Base-by-base conservation (phyloP, 2,329 filamentous ascomycete species). In the Penicillium hesseltinei region DNA sequence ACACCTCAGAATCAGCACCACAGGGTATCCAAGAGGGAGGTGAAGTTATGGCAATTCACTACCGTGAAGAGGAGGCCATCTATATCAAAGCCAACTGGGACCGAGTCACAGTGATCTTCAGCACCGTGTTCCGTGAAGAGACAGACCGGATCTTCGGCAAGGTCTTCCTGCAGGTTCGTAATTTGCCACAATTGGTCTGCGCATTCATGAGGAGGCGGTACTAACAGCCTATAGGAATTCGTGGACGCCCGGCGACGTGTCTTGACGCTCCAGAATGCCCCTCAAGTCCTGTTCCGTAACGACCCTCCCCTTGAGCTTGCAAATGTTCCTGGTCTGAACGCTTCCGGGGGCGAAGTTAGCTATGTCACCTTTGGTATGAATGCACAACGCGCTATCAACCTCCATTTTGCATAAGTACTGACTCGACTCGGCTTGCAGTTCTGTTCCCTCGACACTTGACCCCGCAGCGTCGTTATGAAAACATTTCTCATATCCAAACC, bases 401-500 rank as follows among this genome's bases (percentile, higher is more conserved):
- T 45, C 53, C 27, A 53, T 50, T 31, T 27, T 17, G 31, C 11
- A 33, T 33, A 33, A 5, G 29, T 31, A 49, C 51, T 71, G 23
- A 69, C 55, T 17, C 2, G 13, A 69, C 55, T 17, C 2, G 13
- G 39, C 10, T 23, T 38, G 1, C 59, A 95, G 94, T 97, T 47
- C 84, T 99, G 43, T 99, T 99, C 81, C 93, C 94, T 46, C 88
- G 94, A 63, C 95, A 99, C 77, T 82, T 99, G 64, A 93, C 92
- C 15, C 86, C 87, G 15, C 91, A 97, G 76, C 86, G 92, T 72
- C 91, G 95, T 80, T 88, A 90, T 59, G 92, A 97, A 65, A 92
- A 95, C 73, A 99, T 99, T 67, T 97, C 92, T 50, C 95, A 99
- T 75, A 97, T 99, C 69, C 95, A 99, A 79, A 99, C 94, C 15